A percentile compares a stretch with the other conserved stretches of the same genome.
Evolutionary conservation across 768 basidiomycete genomes (phyloP).

Genomic region (Auriscalpium vulgare): DNA sequence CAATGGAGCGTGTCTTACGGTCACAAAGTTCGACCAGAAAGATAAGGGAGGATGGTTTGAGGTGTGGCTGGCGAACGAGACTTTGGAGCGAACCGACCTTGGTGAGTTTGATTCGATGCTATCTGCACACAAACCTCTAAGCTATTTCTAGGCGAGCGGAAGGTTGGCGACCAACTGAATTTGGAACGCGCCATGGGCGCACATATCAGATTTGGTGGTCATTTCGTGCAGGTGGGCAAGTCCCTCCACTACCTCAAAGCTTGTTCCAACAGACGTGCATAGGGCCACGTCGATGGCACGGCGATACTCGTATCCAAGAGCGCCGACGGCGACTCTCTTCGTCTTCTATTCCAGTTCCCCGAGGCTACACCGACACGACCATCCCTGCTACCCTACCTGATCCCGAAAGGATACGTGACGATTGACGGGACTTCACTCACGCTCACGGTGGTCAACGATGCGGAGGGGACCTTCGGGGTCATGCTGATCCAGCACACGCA

Average conservation of each 20-base stretch:
- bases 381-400: slow-evolving; percentile 71
- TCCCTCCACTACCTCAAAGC: neutral
- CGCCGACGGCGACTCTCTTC: slow-evolving; percentile 83
- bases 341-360: slow-evolving; percentile 72
- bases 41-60: slow-evolving; percentile 75
- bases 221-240: slow-evolving; percentile 85
- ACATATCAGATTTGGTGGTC: slow-evolving; percentile 89
- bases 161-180: slow-evolving; percentile 76
- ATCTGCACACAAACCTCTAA: too few relatives aligned
- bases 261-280: neutral
- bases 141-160: slow-evolving; percentile 54
- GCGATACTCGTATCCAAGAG: slow-evolving; percentile 60
- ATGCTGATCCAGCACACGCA: slow-evolving; percentile 98
- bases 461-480: slow-evolving; percentile 60
- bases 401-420: slow-evolving; percentile 90
- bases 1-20: slow-evolving; percentile 77
- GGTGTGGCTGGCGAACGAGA: slow-evolving; percentile 95
- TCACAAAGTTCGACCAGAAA: slow-evolving; percentile 67
- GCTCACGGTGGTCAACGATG: slow-evolving; percentile 69
- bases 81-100: slow-evolving; percentile 81
- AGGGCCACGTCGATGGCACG: slow-evolving; percentile 94
- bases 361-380: slow-evolving; percentile 48
- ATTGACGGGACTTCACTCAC: slow-evolving; percentile 95
- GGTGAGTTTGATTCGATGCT: slow-evolving; percentile 37
- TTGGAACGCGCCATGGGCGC: slow-evolving; percentile 93